These are phyloP conservation scores for Trametes sp. DNA, from an alignment of 1,284 basidiomycete species.

Conservation along the genomic window DNA sequence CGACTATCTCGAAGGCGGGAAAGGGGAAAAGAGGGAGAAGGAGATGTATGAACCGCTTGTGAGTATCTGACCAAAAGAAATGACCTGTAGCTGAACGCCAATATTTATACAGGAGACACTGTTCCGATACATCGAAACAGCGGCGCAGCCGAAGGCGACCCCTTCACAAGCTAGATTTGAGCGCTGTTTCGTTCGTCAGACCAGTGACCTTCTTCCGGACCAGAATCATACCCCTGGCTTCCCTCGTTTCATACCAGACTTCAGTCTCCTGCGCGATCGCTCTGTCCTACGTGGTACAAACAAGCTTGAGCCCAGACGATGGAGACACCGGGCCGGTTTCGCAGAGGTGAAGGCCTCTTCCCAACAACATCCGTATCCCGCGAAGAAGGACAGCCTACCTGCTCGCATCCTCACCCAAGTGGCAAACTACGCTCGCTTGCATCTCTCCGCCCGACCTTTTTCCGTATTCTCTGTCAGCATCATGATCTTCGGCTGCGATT, in stretches of 20 bases:
- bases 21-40: background rate
- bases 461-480: conserved; percentile 35
- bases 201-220: background rate
- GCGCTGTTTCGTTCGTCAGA: background rate
- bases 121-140: background rate
- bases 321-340: conserved; percentile 6
- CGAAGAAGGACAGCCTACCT: background rate
- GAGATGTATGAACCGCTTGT: conserved; percentile 10
- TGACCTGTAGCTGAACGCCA: background rate
- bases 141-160: background rate
- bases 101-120: background rate
- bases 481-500: conserved; percentile 32
- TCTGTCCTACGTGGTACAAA: background rate
- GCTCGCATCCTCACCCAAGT: conserved; percentile 14
- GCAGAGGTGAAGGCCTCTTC: conserved; percentile 3
- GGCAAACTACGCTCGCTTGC: conserved; percentile 37
- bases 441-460: conserved; percentile 36
- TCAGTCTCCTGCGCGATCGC: background rate
- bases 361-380: background rate
- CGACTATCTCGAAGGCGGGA: background rate
- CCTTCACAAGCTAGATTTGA: background rate
- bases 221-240: conserved; percentile 9
- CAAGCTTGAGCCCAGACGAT: background rate
- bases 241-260: conserved; percentile 10
- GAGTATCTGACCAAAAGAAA: background rate